Conservation (phyloP, 75 land plant genomes). For the Sequoiadendron giganteum region DNA sequence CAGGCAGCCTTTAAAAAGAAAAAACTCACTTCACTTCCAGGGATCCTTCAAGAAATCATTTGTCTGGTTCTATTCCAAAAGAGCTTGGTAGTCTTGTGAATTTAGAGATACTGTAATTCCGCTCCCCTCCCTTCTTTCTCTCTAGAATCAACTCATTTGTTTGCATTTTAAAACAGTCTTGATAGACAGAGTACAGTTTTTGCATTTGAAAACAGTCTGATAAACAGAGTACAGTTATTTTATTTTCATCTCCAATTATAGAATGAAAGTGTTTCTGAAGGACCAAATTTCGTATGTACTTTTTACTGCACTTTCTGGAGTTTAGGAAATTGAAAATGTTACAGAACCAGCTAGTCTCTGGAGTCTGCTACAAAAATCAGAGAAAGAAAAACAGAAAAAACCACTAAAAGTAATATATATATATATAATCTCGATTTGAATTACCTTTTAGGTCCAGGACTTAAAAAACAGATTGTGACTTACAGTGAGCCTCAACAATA, state of each 20-base stretch:
- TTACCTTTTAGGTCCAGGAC: too few relatives aligned
- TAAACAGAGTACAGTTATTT: background rate
- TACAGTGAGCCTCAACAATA: too few relatives aligned
- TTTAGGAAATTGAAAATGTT: background rate
- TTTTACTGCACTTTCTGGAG: background rate
- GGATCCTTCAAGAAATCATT: background rate
- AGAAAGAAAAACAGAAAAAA: too few relatives aligned
- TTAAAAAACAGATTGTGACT: too few relatives aligned
- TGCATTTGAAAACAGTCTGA: too few relatives aligned
- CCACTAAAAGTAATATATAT: too few relatives aligned
- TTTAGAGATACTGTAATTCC: background rate
- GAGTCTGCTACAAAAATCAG: too few relatives aligned
- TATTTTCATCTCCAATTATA: background rate
- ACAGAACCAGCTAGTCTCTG: background rate
- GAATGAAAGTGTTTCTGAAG: too few relatives aligned
- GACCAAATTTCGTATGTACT: background rate
- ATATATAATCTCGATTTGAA: too few relatives aligned
- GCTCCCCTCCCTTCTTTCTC: background rate
- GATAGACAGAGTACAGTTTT: background rate
- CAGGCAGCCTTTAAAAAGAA: too few relatives aligned
- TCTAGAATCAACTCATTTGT: too few relatives aligned
- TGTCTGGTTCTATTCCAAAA: background rate
- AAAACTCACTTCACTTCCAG: too few relatives aligned
- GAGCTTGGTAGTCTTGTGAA: background rate
- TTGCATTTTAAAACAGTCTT: background rate